phyloP scores from a whole-genome alignment of 805 yeast species.

The Myxozyma mucilagina region DNA sequence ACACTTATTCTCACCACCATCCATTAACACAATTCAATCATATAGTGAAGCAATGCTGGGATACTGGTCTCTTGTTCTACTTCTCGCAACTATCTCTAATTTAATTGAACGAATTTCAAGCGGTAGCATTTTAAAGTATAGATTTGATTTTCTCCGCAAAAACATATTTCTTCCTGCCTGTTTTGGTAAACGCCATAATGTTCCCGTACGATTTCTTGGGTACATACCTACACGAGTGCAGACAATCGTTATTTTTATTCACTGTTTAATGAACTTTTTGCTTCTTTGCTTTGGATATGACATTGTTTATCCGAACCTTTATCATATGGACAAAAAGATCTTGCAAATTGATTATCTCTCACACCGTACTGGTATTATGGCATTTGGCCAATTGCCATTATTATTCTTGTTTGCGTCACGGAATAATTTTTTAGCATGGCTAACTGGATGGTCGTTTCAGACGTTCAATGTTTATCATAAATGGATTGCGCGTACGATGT shows the following conservation, averaged over 20 bases:
- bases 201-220: constrained; percentile 8
- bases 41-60: constrained; percentile 7
- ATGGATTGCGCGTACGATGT: constrained; percentile 57
- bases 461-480: constrained; percentile 65
- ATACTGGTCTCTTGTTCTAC: constrained; percentile 5
- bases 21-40: constrained; percentile 34
- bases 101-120: neutral
- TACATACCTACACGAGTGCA: constrained; percentile 17
- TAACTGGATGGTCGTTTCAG: constrained; percentile 63
- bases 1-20: too few relatives aligned
- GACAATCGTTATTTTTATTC: constrained; percentile 8
- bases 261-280: constrained; percentile 6
- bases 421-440: constrained; percentile 62
- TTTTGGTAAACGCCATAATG: constrained; percentile 5
- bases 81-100: constrained; percentile 1
- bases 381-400: constrained; percentile 48
- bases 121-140: neutral
- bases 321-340: neutral
- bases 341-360: constrained; percentile 7
- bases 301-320: neutral
- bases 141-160: constrained; percentile 9
- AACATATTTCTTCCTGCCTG: constrained; percentile 13
- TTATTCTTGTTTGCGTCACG: constrained; percentile 67
- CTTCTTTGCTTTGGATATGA: constrained; percentile 2
- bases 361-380: constrained; percentile 35